Evolutionary conservation across 2,329 filamentous ascomycete genomes (phyloP), one percentile per base, ranked within the genome.

Genomic region (Ilyonectria sp.): DNA sequence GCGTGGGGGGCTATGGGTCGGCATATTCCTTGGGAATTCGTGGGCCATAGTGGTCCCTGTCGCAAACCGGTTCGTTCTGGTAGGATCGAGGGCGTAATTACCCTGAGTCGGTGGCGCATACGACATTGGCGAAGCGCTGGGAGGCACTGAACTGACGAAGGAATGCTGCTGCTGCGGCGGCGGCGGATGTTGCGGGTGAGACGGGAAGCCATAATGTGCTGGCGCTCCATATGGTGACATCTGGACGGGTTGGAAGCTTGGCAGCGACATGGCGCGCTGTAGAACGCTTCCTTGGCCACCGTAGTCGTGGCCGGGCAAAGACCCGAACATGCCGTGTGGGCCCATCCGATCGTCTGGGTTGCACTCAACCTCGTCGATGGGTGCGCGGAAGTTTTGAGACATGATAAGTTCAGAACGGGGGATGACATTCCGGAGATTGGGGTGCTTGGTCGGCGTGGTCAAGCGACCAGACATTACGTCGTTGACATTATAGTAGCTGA

Each of bases 401-500:
- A 85, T 85, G 47, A 90, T 82, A 31, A 93, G 82, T 59, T 91
- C 88, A 0, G 77, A 66, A 5, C 91, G 87, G 13, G 90, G 90
- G 7, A 83, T 79, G 33, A 92, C 81, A 55, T 83, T 78, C 8
- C 60, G 43, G 9, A 79, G 69, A 11, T 43, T 31, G 0, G 33
- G 15, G 65, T 89, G 86, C 60, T 87, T 84, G 1, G 85, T 81
- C 1, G 93, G 93, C 0, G 87, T 86, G 31, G 78, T 82, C 11
- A 95, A 84, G 17, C 78, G 80, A n/a, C 87, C 85, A 52, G 85
- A 83, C 73, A 90, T 86, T n/a, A 94, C 92, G 77, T 97, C 94
- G 6, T 93, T 90, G 11, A 95, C 86, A 49, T 85, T 93, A 83
- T 97, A 97, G 79, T 98, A 98, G 17, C 92, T 95, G 46, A 97